Base-by-base conservation (phyloP, 441 rosid genomes). In the Adansonia grandidieri region DNA sequence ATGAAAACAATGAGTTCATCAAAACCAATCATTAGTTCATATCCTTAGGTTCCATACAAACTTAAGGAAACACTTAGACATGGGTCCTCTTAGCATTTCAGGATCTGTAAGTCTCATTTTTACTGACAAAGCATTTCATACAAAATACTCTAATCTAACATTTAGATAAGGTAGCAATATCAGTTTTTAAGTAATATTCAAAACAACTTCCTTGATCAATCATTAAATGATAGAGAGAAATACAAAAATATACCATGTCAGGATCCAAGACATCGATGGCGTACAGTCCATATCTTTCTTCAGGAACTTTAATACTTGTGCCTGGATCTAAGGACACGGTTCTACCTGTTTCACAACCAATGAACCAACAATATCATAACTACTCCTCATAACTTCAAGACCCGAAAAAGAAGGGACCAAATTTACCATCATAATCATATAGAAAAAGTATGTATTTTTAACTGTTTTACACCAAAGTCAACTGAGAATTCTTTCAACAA, bases 261-360 rank as follows among this genome's bases (percentile, higher is more conserved):
- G 98, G 99, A 85, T 96, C 99, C 89, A 96, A 84, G 61, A 87
- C 86, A 84, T 96, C 98, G 74, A 96, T 91, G 24, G 99, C 98
- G 76, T 83, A 74, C n/a, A 96, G 82, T 15, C 99, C 99, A 85
- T 86, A 82, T 91, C 99, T 91, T 9, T 91, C 99, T 81, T 94
- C 93, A 0, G 99, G 99, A 80, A 96, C 97, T 67, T 80, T 81
- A 80, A 96, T 84, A 58, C 71, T 85, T 40, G 96, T 82, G 28
- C 88, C 88, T 9, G 86, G 85, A 81, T 94, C 96, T 13, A 96
- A 86, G 73, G 98, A 83, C 45, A 89, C 82, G 11, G 97, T 82
- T 81, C 76, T 88, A 77, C 99, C 99, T 94, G 90, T 86, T 85
- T 78, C 80, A 65, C 51, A 79, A 60, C 20, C 44, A 60, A 13